A percentile compares a stretch with the other conserved stretches of the same genome.
These are phyloP conservation scores for Phytophthora citricola DNA, from an alignment of 352 stramenopile genomes.

Conservation along the genomic window DNA sequence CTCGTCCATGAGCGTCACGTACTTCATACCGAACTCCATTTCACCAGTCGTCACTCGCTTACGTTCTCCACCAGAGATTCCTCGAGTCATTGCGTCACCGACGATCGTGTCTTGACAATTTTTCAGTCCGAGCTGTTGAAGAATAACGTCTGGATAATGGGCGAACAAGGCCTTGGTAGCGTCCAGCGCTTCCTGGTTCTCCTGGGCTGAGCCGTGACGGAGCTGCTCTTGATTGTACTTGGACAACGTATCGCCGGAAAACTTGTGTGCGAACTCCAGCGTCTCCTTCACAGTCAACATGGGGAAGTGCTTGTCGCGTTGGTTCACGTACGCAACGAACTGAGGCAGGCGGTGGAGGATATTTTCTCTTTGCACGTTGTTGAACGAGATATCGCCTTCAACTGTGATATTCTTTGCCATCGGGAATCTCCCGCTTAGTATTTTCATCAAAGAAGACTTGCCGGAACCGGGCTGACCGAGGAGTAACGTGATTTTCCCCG, in stretches of 20 bases:
- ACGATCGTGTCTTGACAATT: conserved; percentile 36
- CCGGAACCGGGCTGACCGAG: conserved; percentile 18
- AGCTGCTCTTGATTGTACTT: conserved; percentile 2
- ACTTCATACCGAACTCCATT: conserved; percentile 81
- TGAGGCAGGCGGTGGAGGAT: conserved; percentile 21
- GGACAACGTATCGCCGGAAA: conserved; percentile 4
- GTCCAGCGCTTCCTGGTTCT: conserved; percentile 22
- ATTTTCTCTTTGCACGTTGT: conserved; percentile 10
- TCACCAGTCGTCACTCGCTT: conserved; percentile 43
- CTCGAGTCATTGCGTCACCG: conserved; percentile 52
- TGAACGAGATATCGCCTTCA: conserved; percentile 19
- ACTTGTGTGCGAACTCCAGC: conserved; percentile 14
- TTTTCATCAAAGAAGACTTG: conserved; percentile 22
- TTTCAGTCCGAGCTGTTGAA: conserved; percentile 32
- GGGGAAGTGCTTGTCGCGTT: conserved; percentile 23
- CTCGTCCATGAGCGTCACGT: conserved; percentile 87
- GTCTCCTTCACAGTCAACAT: conserved; percentile 29
- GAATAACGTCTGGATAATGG: conserved; percentile 44
- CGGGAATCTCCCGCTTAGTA: conserved; percentile 21
- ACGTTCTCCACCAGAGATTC: conserved; percentile 82
- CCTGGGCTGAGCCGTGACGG: background rate
- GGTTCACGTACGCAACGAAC: conserved; percentile 21
- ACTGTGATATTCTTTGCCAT: conserved; percentile 31
- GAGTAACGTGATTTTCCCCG: conserved; percentile 26
- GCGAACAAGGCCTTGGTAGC: conserved; percentile 19